Base-by-base conservation (phyloP, 371 early-diverging fungal species). In the Caulochytrium protostelioides region DNA sequence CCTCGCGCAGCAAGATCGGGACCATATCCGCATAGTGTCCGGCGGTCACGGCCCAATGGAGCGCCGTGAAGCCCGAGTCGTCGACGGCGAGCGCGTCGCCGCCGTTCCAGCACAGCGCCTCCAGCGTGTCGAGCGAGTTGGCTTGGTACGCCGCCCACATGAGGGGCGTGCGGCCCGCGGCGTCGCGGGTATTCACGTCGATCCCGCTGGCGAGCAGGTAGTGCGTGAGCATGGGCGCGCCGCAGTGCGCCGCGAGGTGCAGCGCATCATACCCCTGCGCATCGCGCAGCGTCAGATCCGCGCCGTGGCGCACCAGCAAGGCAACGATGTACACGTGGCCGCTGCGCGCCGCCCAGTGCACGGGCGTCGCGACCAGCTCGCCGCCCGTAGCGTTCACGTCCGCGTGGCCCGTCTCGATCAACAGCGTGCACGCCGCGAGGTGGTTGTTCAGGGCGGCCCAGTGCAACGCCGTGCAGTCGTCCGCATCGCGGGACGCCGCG, bases 101-200 rank as follows among this genome's bases (percentile, higher is more conserved):
- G 0, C 86, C 83, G 9, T 76, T 76, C 23, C 70, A 52, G 21
- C 87, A 37, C 20, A 90, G 49, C 21, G 76, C 54, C 30, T 71
- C 65, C 6, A 80, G 36, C 60, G 17, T 68, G 55, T 39, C 73
- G 45, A 32, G 57, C 49, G 59, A 61, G 47, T 78, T 78, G 1
- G 79, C 81, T 48, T 81, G 82, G 50, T 87, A 90, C 0, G 78
- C 77, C 1, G 85, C 77, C 90, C 91, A 94, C 83, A 89, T 85
- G 22, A 94, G 52, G 17, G 84, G 70, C 10, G 95, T 90, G 22
- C 81, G 73, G 13, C 75, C 75, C 28, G 76, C 61, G 8, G 60
- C 47, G 41, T 94, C 95, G 2, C 55, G 47, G 0, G 52, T 39
- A 45, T 94, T 81, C 6, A 82, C 61, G 28, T 74, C 70, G 46